Percentiles rank a stretch among this genome's conserved stretches.
Conservation (phyloP, 257 asterid species). For the Mitragyna speciosa region DNA sequence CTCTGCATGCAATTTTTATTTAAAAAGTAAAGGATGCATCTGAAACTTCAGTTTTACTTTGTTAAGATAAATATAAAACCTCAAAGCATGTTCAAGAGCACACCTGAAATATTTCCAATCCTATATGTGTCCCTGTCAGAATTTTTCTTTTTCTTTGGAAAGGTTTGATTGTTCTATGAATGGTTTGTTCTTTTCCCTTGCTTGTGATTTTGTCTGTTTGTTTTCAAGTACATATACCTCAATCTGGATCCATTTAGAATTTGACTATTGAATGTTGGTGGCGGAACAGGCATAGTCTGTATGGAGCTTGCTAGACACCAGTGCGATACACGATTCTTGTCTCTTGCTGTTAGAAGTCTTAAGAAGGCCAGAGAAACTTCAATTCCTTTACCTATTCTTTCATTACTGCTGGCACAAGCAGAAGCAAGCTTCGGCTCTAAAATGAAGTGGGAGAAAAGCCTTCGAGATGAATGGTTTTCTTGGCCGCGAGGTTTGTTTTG, state of each 20-base stretch:
- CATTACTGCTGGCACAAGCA: constrained; percentile 80
- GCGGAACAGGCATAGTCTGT: constrained; percentile 68
- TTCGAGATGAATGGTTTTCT: constrained; percentile 73
- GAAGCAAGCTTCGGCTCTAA: constrained; percentile 86
- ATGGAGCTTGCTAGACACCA: constrained; percentile 83
- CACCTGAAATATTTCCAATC: neutral
- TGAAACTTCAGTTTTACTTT: neutral
- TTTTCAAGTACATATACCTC: neutral
- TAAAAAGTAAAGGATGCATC: neutral
- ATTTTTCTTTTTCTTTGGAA: neutral
- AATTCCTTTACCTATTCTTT: constrained; percentile 56
- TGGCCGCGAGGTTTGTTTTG: constrained; percentile 74
- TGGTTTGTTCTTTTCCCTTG: neutral
- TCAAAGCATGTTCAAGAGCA: neutral
- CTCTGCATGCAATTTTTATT: neutral
- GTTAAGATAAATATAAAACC: neutral
- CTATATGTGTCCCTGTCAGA: neutral
- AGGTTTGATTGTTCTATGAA: neutral
- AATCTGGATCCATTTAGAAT: neutral
- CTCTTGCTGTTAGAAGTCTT: constrained; percentile 68
- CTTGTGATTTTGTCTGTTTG: neutral
- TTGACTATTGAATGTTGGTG: neutral
- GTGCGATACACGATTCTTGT: constrained; percentile 65
- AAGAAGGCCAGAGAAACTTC: constrained; percentile 62
- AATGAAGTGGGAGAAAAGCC: constrained; percentile 68